phyloP scores from a whole-genome alignment of 495 filamentous ascomycete genomes.

The Tuber magnatum region DNA sequence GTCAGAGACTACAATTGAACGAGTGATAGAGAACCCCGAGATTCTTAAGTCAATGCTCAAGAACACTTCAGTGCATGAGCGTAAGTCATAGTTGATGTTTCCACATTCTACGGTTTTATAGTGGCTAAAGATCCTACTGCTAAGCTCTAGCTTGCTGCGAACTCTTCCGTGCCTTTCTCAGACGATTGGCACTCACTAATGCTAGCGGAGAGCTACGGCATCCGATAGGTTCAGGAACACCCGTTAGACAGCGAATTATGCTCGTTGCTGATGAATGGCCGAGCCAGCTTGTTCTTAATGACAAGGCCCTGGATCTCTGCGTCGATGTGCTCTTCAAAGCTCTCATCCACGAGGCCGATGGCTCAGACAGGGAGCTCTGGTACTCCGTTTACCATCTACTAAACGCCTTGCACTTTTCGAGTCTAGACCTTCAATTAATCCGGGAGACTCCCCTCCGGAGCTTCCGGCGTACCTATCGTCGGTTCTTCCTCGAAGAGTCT shows the following conservation, averaged over 20 bases:
- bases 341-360: neutral
- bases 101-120: neutral
- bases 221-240: neutral
- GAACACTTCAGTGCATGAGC: neutral
- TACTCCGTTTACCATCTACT: neutral
- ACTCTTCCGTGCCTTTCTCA: neutral
- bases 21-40: neutral
- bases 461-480: neutral
- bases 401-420: neutral
- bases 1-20: neutral
- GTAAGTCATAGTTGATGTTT: neutral
- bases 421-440: neutral
- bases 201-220: neutral
- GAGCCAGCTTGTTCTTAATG: neutral
- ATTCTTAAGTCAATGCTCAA: neutral
- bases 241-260: neutral
- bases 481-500: neutral
- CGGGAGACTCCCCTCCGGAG: neutral
- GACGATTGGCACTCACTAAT: neutral
- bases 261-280: neutral
- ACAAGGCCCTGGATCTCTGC: neutral
- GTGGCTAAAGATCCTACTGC: neutral
- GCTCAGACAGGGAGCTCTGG: neutral
- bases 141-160: neutral
- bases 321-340: neutral